Conservation (phyloP, 805 yeast genomes). For the Dipodascus geniculatus region DNA sequence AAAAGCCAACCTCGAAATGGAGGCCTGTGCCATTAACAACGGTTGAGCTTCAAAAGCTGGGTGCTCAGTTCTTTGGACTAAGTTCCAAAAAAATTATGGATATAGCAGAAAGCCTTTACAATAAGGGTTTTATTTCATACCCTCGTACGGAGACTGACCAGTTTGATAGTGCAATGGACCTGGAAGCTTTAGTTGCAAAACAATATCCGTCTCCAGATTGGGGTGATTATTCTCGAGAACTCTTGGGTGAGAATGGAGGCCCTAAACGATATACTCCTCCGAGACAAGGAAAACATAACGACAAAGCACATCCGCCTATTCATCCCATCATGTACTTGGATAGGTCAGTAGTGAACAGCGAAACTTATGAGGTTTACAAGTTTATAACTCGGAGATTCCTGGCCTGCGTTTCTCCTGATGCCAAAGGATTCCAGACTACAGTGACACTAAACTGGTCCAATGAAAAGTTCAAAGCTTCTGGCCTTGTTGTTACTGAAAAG, state of each 20-base stretch:
- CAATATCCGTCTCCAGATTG: slow-evolving; percentile 48
- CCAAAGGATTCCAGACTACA: slow-evolving; percentile 59
- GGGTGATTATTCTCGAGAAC: slow-evolving; percentile 54
- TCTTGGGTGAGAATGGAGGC: slow-evolving; percentile 25
- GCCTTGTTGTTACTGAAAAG: slow-evolving; percentile 56
- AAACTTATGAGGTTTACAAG: slow-evolving; percentile 68
- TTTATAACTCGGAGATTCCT: slow-evolving; percentile 75
- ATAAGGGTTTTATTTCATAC: slow-evolving; percentile 76
- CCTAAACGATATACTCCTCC: slow-evolving; percentile 32
- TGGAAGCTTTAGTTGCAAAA: slow-evolving; percentile 44
- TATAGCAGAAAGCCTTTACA: slow-evolving; percentile 74
- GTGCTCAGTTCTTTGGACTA: slow-evolving; percentile 61
- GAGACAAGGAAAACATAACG: slow-evolving; percentile 72
- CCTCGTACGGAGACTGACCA: slow-evolving; percentile 96
- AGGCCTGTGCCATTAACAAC: slow-evolving; percentile 90
- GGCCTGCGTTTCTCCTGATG: slow-evolving; percentile 89
- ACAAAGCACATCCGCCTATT: slow-evolving; percentile 96
- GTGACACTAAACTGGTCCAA: slow-evolving; percentile 64
- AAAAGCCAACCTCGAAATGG: slow-evolving; percentile 60
- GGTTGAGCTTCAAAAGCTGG: slow-evolving; percentile 81
- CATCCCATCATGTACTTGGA: slow-evolving; percentile 53
- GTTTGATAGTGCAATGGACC: slow-evolving; percentile 69
- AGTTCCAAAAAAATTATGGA: slow-evolving; percentile 71
- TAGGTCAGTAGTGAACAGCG: slow-evolving; percentile 23
- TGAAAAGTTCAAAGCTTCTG: slow-evolving; percentile 63